phyloP scores from a whole-genome alignment of 805 yeast species.

The Alloascoidea africana region DNA sequence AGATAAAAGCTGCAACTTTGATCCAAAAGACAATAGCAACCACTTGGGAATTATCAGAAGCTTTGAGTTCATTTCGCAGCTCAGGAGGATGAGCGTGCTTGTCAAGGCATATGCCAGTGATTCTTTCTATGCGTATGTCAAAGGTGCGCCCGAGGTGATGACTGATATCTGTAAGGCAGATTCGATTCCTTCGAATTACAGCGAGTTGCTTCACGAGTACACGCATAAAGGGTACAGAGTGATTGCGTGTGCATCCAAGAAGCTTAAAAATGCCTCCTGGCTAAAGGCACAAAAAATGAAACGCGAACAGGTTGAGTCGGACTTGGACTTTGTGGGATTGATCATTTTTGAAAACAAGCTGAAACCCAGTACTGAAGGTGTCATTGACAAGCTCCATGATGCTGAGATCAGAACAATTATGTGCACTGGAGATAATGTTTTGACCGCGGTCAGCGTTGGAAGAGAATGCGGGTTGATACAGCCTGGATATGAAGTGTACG shows the following conservation, averaged over 20 bases:
- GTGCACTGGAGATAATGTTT: constrained; percentile 96
- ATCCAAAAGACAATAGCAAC: constrained; percentile 14
- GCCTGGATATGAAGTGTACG: constrained; percentile 29
- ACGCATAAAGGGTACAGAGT: constrained; percentile 93
- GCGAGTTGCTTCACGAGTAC: constrained; percentile 61
- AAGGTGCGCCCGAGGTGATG: constrained; percentile 97
- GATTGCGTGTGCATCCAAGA: constrained; percentile 79
- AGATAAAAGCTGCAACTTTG: constrained; percentile 9
- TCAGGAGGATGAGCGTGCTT: constrained; percentile 85
- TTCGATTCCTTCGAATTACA: constrained; percentile 61
- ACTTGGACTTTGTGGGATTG: constrained; percentile 69
- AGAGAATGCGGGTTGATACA: constrained; percentile 62
- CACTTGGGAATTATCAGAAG: constrained; percentile 31
- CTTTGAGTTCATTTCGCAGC: constrained; percentile 72
- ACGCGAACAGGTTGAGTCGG: constrained; percentile 56
- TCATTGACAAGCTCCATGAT: constrained; percentile 38
- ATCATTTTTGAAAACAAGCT: constrained; percentile 86
- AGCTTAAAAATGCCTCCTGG: constrained; percentile 26
- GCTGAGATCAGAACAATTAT: constrained; percentile 76
- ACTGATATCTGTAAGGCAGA: constrained; percentile 56
- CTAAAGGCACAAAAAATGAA: constrained; percentile 30
- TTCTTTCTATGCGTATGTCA: constrained; percentile 44
- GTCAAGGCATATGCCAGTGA: constrained; percentile 30
- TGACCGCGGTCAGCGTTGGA: constrained; percentile 91
- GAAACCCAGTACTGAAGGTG: constrained; percentile 49